Evolutionary conservation across 2,329 filamentous ascomycete species (phyloP).

Genomic region (Tolypocladium paradoxum): DNA sequence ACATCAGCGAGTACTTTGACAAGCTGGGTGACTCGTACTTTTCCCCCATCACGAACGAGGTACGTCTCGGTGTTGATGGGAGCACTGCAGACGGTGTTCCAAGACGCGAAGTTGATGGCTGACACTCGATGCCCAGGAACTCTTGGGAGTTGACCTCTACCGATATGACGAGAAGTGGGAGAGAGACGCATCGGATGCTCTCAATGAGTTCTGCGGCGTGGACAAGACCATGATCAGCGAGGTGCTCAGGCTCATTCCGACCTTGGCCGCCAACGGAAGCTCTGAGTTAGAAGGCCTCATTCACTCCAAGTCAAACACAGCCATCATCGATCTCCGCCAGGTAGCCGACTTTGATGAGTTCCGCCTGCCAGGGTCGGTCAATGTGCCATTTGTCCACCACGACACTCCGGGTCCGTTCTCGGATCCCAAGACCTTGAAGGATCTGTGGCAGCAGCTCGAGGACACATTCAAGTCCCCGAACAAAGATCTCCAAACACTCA

Average conservation of each 20-base stretch:
- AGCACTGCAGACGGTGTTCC: not conserved
- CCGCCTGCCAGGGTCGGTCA: constrained; percentile 32
- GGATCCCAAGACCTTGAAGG: constrained; percentile 28
- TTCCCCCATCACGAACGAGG: constrained; percentile 34
- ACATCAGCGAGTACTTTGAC: constrained; percentile 48
- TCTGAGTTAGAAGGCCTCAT: constrained; percentile 5
- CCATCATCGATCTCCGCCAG: constrained; percentile 34
- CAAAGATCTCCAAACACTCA: constrained; percentile 8
- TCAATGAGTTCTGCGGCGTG: constrained; percentile 20
- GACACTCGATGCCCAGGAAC: constrained; percentile 18
- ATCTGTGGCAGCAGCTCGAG: constrained; percentile 37
- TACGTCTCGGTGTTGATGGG: constrained; percentile 3
- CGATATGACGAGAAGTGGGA: constrained; percentile 45
- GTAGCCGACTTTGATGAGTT: constrained; percentile 28
- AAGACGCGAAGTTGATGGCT: not conserved
- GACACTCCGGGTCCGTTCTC: constrained; percentile 33
- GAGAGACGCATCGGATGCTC: constrained; percentile 23
- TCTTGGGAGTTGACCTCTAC: constrained; percentile 36
- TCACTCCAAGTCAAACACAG: constrained; percentile 13
- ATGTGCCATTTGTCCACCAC: constrained; percentile 28
- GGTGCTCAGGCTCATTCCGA: constrained; percentile 3
- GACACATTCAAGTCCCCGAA: constrained; percentile 23
- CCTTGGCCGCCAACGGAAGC: not conserved
- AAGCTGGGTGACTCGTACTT: constrained; percentile 40
- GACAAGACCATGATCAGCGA: constrained; percentile 6